Conservation (phyloP, 2,329 filamentous ascomycete species). For the Monilinia polystroma region DNA sequence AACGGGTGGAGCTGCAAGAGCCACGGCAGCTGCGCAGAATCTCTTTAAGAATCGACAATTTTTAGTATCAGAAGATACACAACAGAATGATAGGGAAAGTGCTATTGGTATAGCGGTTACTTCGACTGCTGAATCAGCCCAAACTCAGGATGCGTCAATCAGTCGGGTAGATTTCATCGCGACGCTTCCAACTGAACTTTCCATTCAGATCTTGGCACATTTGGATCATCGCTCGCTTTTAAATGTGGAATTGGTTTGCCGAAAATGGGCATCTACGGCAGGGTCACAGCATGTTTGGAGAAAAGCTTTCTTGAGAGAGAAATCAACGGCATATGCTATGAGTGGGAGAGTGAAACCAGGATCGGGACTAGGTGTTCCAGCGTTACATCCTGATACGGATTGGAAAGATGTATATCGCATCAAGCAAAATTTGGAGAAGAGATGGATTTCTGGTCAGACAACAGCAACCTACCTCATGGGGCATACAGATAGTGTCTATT, state of each 20-base stretch:
- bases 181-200: constrained; percentile 56
- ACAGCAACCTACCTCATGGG: constrained; percentile 87
- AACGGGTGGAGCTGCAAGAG: constrained; percentile 59
- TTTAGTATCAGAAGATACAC: constrained; percentile 41
- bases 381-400: constrained; percentile 61
- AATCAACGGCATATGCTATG: constrained; percentile 60
- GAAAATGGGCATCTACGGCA: constrained; percentile 49
- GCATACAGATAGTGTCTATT: constrained; percentile 95
- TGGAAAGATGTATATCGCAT: constrained; percentile 86
- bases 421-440: constrained; percentile 69
- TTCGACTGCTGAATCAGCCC: constrained; percentile 23
- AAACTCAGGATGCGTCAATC: constrained; percentile 47
- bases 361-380: constrained; percentile 56
- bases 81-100: constrained; percentile 57
- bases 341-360: constrained; percentile 53
- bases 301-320: constrained; percentile 61
- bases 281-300: constrained; percentile 61
- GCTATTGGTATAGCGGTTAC: constrained; percentile 60
- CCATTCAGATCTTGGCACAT: constrained; percentile 57
- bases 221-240: constrained; percentile 55
- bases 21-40: constrained; percentile 58
- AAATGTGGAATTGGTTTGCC: constrained; percentile 52
- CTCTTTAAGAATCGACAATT: constrained; percentile 44
- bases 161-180: constrained; percentile 59
- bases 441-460: constrained; percentile 78